Percentiles rank a stretch among this genome's conserved stretches.
Conservation (phyloP, 192 early-diverging fungal genomes). For the Funneliformis geosporum region DNA sequence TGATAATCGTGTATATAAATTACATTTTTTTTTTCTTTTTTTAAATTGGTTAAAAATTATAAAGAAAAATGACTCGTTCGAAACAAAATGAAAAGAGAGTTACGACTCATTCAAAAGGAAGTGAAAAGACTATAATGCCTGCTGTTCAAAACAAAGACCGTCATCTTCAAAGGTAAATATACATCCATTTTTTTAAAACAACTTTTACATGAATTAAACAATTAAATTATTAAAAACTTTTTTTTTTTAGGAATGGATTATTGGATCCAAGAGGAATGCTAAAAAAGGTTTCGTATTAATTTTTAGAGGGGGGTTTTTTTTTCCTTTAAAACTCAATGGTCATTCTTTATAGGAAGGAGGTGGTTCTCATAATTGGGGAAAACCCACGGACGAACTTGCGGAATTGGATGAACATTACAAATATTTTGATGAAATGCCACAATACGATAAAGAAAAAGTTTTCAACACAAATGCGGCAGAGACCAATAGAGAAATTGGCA, state of each 20-base stretch:
- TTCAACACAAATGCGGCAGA: background rate
- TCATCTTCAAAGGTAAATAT: background rate
- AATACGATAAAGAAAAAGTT: background rate
- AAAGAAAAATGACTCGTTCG: background rate
- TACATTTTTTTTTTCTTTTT: background rate
- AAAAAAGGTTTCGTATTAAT: background rate
- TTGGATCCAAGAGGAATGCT: background rate
- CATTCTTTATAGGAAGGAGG: background rate
- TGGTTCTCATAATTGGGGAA: background rate
- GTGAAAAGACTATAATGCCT: background rate
- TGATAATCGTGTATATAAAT: background rate
- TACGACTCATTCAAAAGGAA: background rate
- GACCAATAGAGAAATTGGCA: background rate
- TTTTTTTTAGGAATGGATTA: background rate
- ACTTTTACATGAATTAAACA: no score
- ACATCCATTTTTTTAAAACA: no score
- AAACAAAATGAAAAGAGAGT: background rate
- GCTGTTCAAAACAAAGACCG: background rate
- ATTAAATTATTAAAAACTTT: no score
- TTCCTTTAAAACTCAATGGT: no score
- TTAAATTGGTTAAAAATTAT: background rate
- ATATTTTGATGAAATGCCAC: background rate
- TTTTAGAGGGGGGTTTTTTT: background rate
- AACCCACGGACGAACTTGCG: background rate
- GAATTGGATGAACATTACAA: background rate